phyloP scores from a whole-genome alignment of 2,329 filamentous ascomycete species.

The Epicoccum sorghinum region DNA sequence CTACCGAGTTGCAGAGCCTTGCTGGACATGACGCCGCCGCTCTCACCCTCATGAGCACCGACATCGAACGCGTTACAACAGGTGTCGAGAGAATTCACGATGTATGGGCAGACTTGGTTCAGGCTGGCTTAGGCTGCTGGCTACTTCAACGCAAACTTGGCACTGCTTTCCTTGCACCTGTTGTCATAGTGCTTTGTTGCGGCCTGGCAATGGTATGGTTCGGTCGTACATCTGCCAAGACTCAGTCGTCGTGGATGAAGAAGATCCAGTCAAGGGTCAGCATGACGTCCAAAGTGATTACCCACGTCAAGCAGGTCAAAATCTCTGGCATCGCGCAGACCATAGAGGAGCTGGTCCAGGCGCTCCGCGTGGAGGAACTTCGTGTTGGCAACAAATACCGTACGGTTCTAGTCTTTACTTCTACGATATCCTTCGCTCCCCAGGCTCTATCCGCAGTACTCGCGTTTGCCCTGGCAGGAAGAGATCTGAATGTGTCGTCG shows the following conservation, averaged over 20 bases:
- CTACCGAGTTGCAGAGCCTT: background rate
- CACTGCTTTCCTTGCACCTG: conserved; percentile 27
- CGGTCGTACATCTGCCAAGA: conserved; percentile 26
- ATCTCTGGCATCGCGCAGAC: conserved; percentile 45
- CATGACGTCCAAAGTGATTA: conserved; percentile 37
- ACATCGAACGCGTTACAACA: conserved; percentile 25
- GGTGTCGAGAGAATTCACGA: conserved; percentile 27
- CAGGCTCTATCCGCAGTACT: conserved; percentile 1
- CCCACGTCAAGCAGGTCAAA: conserved; percentile 49
- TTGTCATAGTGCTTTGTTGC: conserved; percentile 25
- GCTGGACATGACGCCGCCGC: conserved; percentile 15
- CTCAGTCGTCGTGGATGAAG: conserved; percentile 33
- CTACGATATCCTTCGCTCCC: background rate
- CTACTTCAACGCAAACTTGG: conserved; percentile 28
- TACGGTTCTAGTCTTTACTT: background rate
- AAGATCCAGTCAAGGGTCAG: conserved; percentile 34
- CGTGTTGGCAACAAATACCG: background rate
- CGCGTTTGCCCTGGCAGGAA: background rate
- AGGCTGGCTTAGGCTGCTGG: conserved; percentile 22
- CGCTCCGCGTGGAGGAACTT: conserved; percentile 46
- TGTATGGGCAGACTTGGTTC: conserved; percentile 24
- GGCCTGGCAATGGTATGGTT: conserved; percentile 24
- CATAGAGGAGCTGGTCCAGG: conserved; percentile 42
- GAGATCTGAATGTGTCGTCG: background rate
- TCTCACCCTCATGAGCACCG: conserved; percentile 33